Conservation (phyloP, 2,329 filamentous ascomycete genomes). For the Exophiala dermatitidis region DNA sequence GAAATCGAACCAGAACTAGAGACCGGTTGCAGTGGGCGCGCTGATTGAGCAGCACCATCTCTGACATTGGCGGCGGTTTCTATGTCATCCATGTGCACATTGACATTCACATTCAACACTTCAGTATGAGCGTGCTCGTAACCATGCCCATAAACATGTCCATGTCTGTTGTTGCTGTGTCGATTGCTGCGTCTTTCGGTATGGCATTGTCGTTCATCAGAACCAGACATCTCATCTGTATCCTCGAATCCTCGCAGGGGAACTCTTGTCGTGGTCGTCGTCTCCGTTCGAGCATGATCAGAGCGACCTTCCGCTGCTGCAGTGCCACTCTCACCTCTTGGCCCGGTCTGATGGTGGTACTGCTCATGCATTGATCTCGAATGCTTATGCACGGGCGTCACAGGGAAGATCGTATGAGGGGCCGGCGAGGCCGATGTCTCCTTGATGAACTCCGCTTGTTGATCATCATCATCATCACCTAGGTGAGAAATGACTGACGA, state of each 20-base stretch:
- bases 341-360: constrained; percentile 8
- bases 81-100: background rate
- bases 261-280: constrained; percentile 19
- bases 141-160: constrained; percentile 27
- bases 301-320: constrained; percentile 8
- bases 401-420: constrained; percentile 22
- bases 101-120: constrained; percentile 4
- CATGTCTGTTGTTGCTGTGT: constrained; percentile 29
- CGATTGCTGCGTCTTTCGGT: constrained; percentile 7
- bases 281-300: constrained; percentile 5
- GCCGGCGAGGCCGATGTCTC: constrained; percentile 22
- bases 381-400: constrained; percentile 23
- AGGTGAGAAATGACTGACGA: constrained; percentile 11
- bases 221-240: constrained; percentile 12
- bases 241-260: constrained; percentile 21
- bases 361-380: constrained; percentile 15
- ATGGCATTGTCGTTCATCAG: background rate
- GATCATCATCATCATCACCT: background rate
- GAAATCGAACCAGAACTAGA: too few relatives aligned
- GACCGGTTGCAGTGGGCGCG: background rate
- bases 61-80: background rate
- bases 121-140: constrained; percentile 1
- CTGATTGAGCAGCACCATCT: background rate
- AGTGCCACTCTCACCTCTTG: background rate
- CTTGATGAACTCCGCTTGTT: background rate